Evolutionary conservation across 371 early-diverging fungal species (phyloP).

Genomic region (Batrachochytrium dendrobatidis): DNA sequence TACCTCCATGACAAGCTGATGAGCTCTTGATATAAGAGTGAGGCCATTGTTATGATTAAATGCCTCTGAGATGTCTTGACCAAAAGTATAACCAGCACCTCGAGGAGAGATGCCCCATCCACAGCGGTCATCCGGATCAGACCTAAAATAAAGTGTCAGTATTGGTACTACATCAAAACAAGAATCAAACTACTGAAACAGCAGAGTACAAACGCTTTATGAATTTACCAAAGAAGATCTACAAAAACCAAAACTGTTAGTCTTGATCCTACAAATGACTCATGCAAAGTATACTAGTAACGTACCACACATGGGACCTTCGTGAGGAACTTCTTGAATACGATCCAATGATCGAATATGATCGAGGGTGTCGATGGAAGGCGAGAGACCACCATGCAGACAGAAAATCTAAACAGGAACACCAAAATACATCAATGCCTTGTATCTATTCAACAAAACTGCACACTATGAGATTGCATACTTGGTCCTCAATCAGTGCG

Average conservation of each 20-base stretch:
- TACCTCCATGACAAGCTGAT: constrained; percentile 99
- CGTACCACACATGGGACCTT: constrained; percentile 89
- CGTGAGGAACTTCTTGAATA: constrained; percentile 97
- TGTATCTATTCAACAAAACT: neutral
- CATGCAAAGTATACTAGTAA: neutral
- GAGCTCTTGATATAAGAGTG: constrained; percentile 95
- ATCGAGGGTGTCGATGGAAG: constrained; percentile 95
- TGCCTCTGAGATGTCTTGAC: constrained; percentile 85
- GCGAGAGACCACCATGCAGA: constrained; percentile 99
- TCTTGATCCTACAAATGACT: neutral
- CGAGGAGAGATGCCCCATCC: constrained; percentile 99
- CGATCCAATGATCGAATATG: constrained; percentile 95
- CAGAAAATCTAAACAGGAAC: constrained; percentile 72
- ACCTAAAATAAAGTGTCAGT: constrained; percentile 41
- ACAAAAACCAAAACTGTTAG: neutral
- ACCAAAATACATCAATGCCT: neutral
- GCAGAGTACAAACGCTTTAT: neutral
- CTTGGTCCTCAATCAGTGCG: constrained; percentile 88
- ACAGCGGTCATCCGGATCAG: constrained; percentile 87
- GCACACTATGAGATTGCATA: constrained; percentile 13
- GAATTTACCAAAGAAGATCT: constrained; percentile 78
- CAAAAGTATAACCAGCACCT: constrained; percentile 99
- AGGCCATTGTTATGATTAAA: constrained; percentile 98
- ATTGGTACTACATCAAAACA: constrained; percentile 40
- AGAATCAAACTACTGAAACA: no score